A percentile compares a stretch with the other conserved stretches of the same genome.
These are phyloP conservation scores for Serendipita sp. DNA, from an alignment of 768 basidiomycete genomes.

Conservation along the genomic window DNA sequence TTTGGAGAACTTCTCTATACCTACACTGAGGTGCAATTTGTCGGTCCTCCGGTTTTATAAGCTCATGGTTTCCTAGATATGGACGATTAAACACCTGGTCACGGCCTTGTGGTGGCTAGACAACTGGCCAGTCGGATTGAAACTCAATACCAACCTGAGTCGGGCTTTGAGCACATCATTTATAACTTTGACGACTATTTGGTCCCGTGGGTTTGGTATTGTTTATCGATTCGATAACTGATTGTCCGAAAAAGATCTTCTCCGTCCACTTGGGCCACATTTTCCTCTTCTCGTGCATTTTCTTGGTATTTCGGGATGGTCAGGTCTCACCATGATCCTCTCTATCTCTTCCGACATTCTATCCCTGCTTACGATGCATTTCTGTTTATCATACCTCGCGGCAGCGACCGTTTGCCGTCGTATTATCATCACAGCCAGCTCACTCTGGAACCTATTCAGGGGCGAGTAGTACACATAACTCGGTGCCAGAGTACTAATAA, in stretches of 20 bases:
- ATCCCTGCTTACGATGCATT: constrained; percentile 50
- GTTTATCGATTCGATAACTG: constrained; percentile 9
- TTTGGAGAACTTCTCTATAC: constrained; percentile 20
- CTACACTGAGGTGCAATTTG: not conserved
- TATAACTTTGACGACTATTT: constrained; percentile 44
- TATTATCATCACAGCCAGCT: constrained; percentile 41
- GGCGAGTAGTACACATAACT: constrained; percentile 30
- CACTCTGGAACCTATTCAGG: constrained; percentile 80
- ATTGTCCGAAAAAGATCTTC: constrained; percentile 17
- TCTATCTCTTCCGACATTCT: constrained; percentile 54
- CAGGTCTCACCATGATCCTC: constrained; percentile 40
- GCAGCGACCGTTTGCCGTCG: constrained; percentile 45
- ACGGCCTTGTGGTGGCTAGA: constrained; percentile 66
- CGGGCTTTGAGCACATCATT: constrained; percentile 65
- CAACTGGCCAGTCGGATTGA: constrained; percentile 90
- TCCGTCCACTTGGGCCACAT: constrained; percentile 20
- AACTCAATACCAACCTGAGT: constrained; percentile 91
- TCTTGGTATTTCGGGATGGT: constrained; percentile 18
- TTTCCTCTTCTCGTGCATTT: constrained; percentile 7
- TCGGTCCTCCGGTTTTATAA: not conserved
- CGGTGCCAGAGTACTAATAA: not conserved
- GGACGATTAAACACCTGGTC: constrained; percentile 34
- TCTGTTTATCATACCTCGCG: constrained; percentile 52
- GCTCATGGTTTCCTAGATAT: constrained; percentile 15
- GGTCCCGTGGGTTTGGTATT: constrained; percentile 44